Evolutionary conservation across 2,329 filamentous ascomycete species (phyloP), one percentile per base, ranked within the genome.

Genomic region (Sporothrix pallida): DNA sequence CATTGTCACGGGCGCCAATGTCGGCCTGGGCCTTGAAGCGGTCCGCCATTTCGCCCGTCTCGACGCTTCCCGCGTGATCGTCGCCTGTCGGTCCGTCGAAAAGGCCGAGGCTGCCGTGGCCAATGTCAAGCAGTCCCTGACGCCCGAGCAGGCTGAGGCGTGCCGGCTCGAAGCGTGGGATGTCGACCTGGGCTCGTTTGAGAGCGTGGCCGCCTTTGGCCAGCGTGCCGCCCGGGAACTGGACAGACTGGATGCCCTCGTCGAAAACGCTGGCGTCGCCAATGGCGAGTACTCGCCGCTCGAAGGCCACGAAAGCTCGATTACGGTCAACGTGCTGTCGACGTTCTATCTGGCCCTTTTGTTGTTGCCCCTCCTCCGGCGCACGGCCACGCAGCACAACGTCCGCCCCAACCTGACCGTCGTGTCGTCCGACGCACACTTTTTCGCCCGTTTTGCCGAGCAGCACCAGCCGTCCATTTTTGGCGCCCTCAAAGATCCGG

Each of bases 171-270:
- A 87, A 60, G 85, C 88, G 13, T 89, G 86, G 86, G 72, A 80
- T 12, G 76, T 89, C 4, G 87, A 89, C 76, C 82, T 88, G 76
- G 77, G 76, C 15, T 83, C 80, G 20, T 86, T 86, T 76, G 81
- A 82, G 3, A 86, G 83, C 46, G 82, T 88, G 52, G 78, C 81
- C 70, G 79, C 78, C 0, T 88, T 90, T 74, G 78, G 76, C 65
- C 23, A 52, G 8, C 77, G 79, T 17, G 79, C 77, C 8, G 74
- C 73, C 2, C n/a, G 9, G 6, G 74, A 75, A 60, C 77, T 86
- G 44, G 80, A 81, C 3, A 78, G 85, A 10, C 76, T 86, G 20
- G 85, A 86, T 73, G 79, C 81, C 2, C 75, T 87, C 0, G 73
- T 87, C 8, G 79, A 81, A 68, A 87, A 86, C 70, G 85, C 85